A percentile compares a stretch with the other conserved stretches of the same genome.
Conservation (phyloP, 164 flowering plant species). For the Piper betle region DNA sequence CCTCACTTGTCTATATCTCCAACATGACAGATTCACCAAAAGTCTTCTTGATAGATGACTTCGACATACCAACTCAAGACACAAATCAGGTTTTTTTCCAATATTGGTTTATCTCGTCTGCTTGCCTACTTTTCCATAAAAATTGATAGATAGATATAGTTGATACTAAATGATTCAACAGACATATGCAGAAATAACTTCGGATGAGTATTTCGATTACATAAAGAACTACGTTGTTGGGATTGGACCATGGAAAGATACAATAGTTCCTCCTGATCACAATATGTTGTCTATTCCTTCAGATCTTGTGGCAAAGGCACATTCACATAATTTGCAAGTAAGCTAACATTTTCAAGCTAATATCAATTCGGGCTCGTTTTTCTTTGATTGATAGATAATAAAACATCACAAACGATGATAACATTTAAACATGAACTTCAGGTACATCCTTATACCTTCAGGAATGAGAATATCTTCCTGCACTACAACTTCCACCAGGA, state of each 20-base stretch:
- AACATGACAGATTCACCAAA: slow-evolving; percentile 76
- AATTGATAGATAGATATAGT: not conserved
- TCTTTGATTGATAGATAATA: too few species aligned
- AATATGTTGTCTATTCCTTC: slow-evolving; percentile 52
- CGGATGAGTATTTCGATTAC: slow-evolving; percentile 61
- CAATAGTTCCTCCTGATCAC: slow-evolving; percentile 46
- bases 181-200: slow-evolving; percentile 84
- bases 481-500: slow-evolving; percentile 73
- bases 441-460: slow-evolving; percentile 95
- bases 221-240: slow-evolving; percentile 84
- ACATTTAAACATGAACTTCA: too few species aligned
- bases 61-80: slow-evolving; percentile 60
- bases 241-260: slow-evolving; percentile 96
- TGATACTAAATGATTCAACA: slow-evolving; percentile 23
- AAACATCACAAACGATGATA: too few species aligned
- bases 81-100: slow-evolving; percentile 69
- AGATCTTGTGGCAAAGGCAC: slow-evolving; percentile 89
- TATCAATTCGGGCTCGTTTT: too few species aligned
- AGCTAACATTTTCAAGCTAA: not conserved
- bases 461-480: slow-evolving; percentile 57
- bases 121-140: not conserved
- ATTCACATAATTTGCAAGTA: slow-evolving; percentile 77
- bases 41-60: slow-evolving; percentile 74
- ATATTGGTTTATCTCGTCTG: not conserved
- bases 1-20: slow-evolving; percentile 64